Base-by-base conservation (phyloP, 768 basidiomycete species). In the Boletus subcaerulescens region DNA sequence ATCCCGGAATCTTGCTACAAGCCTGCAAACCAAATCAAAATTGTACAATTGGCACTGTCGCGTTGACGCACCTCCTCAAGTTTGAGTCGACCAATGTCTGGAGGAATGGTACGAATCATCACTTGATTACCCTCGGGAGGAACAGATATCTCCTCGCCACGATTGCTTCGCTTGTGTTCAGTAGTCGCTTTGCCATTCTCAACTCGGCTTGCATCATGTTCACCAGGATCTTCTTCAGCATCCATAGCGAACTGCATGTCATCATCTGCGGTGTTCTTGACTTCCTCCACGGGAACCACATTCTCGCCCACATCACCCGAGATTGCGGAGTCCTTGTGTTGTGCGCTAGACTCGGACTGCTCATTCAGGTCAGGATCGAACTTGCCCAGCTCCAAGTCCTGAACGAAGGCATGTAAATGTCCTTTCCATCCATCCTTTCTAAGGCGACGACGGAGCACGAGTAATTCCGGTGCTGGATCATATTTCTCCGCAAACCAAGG, bases 401-500 rank as follows among this genome's bases (percentile, higher is more conserved):
- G 76, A 59, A 94, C 65, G 71, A 96, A 96, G 35, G 77, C 72
- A 62, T 84, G 79, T 52, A 88, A 71, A 56, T 86, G 81, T 44
- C 86, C 85, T 69, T 80, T 85, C 87, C 93, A 91, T 26, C 93
- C 95, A 60, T 89, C 84, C 73, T 85, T 88, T 68, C 89, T 83
- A 58, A 93, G 83, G 61, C 93, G 81, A 58, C 77, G 78, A 63
- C 95, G 87, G 69, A 94, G 75, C 51, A 79, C 77, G 52, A 82
- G 79, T 66, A 81, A 83, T 63, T 91, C 87, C 48, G 82, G 77
- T 40, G 84, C 73, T 53, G 88, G 88, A 57, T 93, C 91, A 76
- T 98, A 98, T 71, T 92, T 91, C 79, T 98, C 95, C 52, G 85
- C 83, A 77, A 97, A 98, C 95, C 95, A 98, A 14, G 93, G 88